Percentiles rank a stretch among this genome's conserved stretches.
Conservation (phyloP, 106 monocot species). For the Alisma plantagoaquatica region DNA sequence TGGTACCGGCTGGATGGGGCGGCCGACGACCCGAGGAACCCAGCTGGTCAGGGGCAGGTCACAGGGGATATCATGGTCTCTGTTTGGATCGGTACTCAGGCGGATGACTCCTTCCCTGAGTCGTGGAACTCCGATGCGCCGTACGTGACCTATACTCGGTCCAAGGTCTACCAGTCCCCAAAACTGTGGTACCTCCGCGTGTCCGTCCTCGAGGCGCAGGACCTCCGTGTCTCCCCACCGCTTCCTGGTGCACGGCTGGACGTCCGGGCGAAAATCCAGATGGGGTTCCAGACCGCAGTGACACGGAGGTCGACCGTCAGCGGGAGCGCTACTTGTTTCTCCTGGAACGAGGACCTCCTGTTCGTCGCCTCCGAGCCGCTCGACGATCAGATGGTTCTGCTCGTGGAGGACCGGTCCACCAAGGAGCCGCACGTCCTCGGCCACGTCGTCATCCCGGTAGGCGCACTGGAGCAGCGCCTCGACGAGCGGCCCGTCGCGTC, state of each 20-base stretch:
- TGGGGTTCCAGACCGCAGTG: conserved; percentile 76
- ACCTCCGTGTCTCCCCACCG: conserved; percentile 35
- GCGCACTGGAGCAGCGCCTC: conserved; percentile 50
- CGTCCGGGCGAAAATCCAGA: conserved; percentile 71
- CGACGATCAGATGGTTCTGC: conserved; percentile 51
- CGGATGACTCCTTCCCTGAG: conserved; percentile 87
- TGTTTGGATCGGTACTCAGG: conserved; percentile 95
- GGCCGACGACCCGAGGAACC: no score
- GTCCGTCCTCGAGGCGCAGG: conserved; percentile 85
- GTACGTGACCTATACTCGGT: conserved; percentile 60
- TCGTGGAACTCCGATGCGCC: conserved; percentile 80
- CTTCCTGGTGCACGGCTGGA: conserved; percentile 26
- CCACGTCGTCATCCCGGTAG: conserved; percentile 35
- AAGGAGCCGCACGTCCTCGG: conserved; percentile 61
- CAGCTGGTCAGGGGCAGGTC: conserved; percentile 8
- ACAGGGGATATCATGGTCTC: conserved; percentile 90
- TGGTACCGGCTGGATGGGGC: conserved; percentile 90
- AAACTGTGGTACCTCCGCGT: conserved; percentile 94
- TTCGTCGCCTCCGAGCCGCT: conserved; percentile 86
- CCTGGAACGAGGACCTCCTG: conserved; percentile 82
- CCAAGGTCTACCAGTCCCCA: conserved; percentile 98
- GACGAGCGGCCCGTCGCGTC: conserved; percentile 64
- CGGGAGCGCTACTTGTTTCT: conserved; percentile 38
- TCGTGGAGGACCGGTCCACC: conserved; percentile 74
- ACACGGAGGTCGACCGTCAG: conserved; percentile 43